These are phyloP conservation scores for Fragaria vesca DNA, from an alignment of 306 rosid species.

Conservation along the genomic window DNA sequence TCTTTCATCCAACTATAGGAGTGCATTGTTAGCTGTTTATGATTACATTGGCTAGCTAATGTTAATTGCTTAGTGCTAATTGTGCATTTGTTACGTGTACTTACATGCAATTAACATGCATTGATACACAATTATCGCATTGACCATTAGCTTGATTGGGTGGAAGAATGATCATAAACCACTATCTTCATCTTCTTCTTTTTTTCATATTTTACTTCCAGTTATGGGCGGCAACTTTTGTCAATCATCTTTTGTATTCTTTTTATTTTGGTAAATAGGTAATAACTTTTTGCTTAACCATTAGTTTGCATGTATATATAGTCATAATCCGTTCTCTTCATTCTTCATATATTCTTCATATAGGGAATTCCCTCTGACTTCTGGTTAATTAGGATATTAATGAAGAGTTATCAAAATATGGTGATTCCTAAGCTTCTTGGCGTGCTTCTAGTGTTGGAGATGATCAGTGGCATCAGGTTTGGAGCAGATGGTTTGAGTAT, in stretches of 20 bases:
- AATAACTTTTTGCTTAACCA: neutral
- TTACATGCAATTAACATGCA: slow-evolving; percentile 11
- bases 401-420: slow-evolving; percentile 4
- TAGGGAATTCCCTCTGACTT: neutral
- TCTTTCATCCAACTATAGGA: neutral
- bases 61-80: neutral
- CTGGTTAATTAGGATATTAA: neutral
- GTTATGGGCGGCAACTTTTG: neutral
- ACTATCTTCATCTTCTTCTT: neutral
- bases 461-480: slow-evolving; percentile 30
- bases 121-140: neutral
- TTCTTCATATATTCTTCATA: neutral
- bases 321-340: neutral
- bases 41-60: neutral
- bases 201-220: neutral
- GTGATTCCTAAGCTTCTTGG: slow-evolving; percentile 1
- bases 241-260: neutral
- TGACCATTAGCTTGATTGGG: neutral
- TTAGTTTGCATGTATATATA: slow-evolving; percentile 7
- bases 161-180: slow-evolving; percentile 9
- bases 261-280: neutral
- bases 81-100: neutral
- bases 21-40: neutral
- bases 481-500: slow-evolving; percentile 48
- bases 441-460: slow-evolving; percentile 28